Percentiles rank a stretch among this genome's conserved stretches.
phyloP scores from a whole-genome alignment of 2,329 filamentous ascomycete species.

The Colletotrichum simmondsii region DNA sequence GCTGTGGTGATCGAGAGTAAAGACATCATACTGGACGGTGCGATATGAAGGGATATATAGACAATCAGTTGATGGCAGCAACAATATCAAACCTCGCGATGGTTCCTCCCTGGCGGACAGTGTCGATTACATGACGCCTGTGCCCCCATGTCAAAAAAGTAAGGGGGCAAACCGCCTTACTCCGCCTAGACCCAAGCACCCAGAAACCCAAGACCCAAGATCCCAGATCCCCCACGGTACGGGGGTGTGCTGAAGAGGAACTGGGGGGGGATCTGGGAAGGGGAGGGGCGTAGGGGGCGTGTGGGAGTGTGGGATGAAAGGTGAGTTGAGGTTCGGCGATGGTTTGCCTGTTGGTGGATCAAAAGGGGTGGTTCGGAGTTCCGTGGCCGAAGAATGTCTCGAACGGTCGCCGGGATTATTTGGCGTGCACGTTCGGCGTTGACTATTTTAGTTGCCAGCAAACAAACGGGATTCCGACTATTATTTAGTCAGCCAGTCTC shows the following conservation, averaged over 20 bases:
- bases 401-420: conserved; percentile 14
- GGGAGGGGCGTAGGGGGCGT: background rate
- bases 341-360: background rate
- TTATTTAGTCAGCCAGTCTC: conserved; percentile 11
- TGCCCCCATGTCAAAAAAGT: conserved; percentile 18
- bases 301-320: background rate
- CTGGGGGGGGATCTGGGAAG: background rate
- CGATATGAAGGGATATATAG: conserved; percentile 27
- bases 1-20: background rate
- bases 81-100: conserved; percentile 10
- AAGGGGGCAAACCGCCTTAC: conserved; percentile 18
- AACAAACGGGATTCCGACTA: conserved; percentile 14
- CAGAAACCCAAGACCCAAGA: background rate
- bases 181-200: background rate
- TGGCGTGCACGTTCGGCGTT: conserved; percentile 25
- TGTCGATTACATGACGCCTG: conserved; percentile 7
- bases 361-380: conserved; percentile 27
- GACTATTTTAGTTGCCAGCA: conserved; percentile 4
- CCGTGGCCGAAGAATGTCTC: conserved; percentile 31
- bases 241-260: conserved; percentile 4
- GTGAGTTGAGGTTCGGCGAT: conserved; percentile 21
- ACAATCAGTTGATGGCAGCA: background rate
- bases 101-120: conserved; percentile 19
- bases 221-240: background rate
- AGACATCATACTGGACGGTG: background rate